Base-by-base conservation (phyloP, 2,329 filamentous ascomycete species). In the Lojkania enalia region DNA sequence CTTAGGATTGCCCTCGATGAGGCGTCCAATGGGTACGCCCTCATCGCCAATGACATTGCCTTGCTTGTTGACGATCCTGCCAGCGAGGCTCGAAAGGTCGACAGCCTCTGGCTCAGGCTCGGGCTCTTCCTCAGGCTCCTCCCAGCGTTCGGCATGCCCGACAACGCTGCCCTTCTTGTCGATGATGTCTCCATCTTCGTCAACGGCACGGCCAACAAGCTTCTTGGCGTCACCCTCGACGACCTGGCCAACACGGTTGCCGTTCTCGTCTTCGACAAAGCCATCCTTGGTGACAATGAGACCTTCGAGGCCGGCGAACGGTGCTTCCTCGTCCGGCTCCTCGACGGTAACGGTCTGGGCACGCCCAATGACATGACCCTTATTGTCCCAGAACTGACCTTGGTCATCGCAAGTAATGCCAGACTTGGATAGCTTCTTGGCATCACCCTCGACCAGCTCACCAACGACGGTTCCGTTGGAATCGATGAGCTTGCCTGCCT, bases 1-100 rank as follows among this genome's bases (percentile, higher is more conserved):
- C 66, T 81, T 80, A 25, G 80, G 61, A 48, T 85, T 81, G 12
- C 86, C 86, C 61, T 88, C 84, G 15, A 88, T 68, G 1, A 90
- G 77, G 29, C 83, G 81, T 25, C 83, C 86, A 49, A 81, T 66
- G n/a, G 75, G 74, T 3, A 76, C 71, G 31, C 74, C 74, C 45
- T 77, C 72, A 35, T 75, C 71, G 33, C 73, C 74, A 50, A 78
- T 76, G 55, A 78, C 72, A 20, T 75, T 70, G 44, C 75, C 76
- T 40, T 72, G 66, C 67, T 77, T 78, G 65, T 77, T 78, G 60
- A 77, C 60, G 19, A 64, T 71, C 64, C 68, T 73, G 61, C 75
- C 75, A 27, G 70, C 63, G 33, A 78, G 66, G 55, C 62, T 65
- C 6, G 74, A 77, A 12, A 76, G 64, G 46, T 78, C 75, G 25